These are phyloP conservation scores for Mediolabrus comicus DNA, from an alignment of 108 stramenopile genomes.

Conservation along the genomic window DNA sequence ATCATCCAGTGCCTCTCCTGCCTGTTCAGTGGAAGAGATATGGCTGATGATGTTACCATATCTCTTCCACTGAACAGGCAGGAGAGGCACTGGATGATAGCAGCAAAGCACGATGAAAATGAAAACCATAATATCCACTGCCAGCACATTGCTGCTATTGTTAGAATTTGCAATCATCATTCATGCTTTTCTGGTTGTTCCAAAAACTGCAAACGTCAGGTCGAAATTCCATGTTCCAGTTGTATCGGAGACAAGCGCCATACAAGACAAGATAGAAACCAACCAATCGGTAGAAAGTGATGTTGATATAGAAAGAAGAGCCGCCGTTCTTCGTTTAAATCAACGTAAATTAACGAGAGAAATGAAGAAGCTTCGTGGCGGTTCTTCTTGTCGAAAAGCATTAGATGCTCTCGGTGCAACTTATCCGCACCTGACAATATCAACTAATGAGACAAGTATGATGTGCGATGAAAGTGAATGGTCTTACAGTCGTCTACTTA, in stretches of 20 bases:
- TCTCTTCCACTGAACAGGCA: too few relatives aligned
- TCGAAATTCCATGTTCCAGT: neutral
- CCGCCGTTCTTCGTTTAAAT: conserved; percentile 9
- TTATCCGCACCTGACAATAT: conserved; percentile 28
- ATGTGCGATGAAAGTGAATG: neutral
- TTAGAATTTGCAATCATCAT: neutral
- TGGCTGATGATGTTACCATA: too few relatives aligned
- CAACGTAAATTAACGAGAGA: conserved; percentile 17
- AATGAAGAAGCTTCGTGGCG: conserved; percentile 1
- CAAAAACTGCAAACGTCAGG: neutral
- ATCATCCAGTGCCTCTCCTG: too few relatives aligned
- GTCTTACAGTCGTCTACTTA: conserved; percentile 19
- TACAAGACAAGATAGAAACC: neutral
- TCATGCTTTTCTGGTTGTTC: neutral
- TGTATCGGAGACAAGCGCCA: neutral
- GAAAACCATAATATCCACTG: too few relatives aligned
- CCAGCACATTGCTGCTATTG: neutral
- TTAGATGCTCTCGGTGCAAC: conserved; percentile 21
- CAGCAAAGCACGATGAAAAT: too few relatives aligned
- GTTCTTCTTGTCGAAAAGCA: conserved; percentile 13
- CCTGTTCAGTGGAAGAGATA: too few relatives aligned
- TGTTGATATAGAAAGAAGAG: neutral
- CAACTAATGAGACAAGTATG: neutral
- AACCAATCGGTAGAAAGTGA: neutral
- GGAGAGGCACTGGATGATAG: too few relatives aligned